These are phyloP conservation scores for Suhomyces pyralidae DNA, from an alignment of 805 yeast species.

Conservation along the genomic window DNA sequence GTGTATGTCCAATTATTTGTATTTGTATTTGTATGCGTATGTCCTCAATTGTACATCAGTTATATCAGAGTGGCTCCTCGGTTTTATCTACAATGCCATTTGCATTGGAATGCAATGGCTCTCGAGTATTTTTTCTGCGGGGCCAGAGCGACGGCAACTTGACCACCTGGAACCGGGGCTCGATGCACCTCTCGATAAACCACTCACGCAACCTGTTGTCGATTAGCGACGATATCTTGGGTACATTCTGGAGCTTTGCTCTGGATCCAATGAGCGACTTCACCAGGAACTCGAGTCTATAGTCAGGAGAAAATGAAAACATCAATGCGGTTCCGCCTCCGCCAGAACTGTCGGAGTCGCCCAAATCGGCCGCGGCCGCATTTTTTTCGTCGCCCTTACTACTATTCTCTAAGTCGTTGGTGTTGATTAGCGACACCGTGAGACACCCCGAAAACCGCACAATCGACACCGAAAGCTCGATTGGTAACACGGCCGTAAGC, in stretches of 20 bases:
- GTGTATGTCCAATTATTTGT: no score
- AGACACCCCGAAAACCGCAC: constrained; percentile 89
- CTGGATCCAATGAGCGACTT: constrained; percentile 89
- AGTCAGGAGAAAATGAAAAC: constrained; percentile 90
- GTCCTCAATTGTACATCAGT: no score
- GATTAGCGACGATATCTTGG: constrained; percentile 80
- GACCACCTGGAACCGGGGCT: constrained; percentile 87
- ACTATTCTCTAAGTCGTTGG: constrained; percentile 28
- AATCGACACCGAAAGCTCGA: constrained; percentile 78
- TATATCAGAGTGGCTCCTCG: constrained; percentile 10
- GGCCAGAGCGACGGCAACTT: constrained; percentile 89
- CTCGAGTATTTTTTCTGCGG: constrained; percentile 37
- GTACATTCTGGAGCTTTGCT: constrained; percentile 88
- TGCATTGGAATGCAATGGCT: constrained; percentile 14
- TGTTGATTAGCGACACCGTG: constrained; percentile 64
- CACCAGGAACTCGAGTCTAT: constrained; percentile 82
- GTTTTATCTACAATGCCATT: constrained; percentile 18
- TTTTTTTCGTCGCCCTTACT: constrained; percentile 13
- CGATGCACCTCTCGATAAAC: constrained; percentile 91
- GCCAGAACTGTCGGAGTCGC: neutral
- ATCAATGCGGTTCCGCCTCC: constrained; percentile 64
- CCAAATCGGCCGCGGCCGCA: constrained; percentile 16
- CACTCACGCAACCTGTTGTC: constrained; percentile 80
- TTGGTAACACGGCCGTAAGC: constrained; percentile 82
- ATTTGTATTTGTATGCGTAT: no score